These are phyloP conservation scores for Penicillium hordei DNA, from an alignment of 2,329 filamentous ascomycete genomes.

Conservation along the genomic window DNA sequence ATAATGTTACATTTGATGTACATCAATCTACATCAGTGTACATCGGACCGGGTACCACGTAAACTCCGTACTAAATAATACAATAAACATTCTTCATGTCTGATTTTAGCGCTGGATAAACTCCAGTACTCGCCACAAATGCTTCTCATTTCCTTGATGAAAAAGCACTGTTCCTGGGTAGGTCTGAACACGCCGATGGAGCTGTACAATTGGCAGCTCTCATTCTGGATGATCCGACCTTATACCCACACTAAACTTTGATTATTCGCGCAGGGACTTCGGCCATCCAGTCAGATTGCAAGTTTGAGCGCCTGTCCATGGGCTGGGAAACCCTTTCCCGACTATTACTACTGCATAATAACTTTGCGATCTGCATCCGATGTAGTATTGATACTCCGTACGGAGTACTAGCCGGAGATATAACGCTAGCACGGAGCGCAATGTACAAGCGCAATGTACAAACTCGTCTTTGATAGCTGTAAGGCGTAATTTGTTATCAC, in stretches of 20 bases:
- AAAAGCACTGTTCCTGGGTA: slow-evolving; percentile 4
- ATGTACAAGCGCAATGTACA: background rate
- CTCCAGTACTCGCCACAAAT: background rate
- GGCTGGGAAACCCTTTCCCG: background rate
- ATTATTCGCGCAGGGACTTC: slow-evolving; percentile 21
- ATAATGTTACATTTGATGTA: background rate
- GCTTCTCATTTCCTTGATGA: background rate
- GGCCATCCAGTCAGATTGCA: slow-evolving; percentile 4
- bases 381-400: background rate
- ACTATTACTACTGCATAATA: background rate
- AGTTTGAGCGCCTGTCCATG: slow-evolving; percentile 3
- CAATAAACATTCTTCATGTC: slow-evolving; percentile 10
- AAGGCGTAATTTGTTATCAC: background rate
- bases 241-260: slow-evolving; percentile 10
- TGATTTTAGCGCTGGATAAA: slow-evolving; percentile 3
- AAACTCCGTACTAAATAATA: background rate
- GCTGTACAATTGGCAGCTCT: slow-evolving; percentile 8
- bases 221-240: slow-evolving; percentile 5
- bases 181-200: slow-evolving; percentile 3
- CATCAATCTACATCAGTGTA: background rate
- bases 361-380: background rate
- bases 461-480: background rate
- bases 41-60: background rate
- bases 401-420: background rate
- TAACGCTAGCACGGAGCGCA: background rate